Conservation (phyloP, 495 filamentous ascomycete species). For the Penicillium lagena region DNA sequence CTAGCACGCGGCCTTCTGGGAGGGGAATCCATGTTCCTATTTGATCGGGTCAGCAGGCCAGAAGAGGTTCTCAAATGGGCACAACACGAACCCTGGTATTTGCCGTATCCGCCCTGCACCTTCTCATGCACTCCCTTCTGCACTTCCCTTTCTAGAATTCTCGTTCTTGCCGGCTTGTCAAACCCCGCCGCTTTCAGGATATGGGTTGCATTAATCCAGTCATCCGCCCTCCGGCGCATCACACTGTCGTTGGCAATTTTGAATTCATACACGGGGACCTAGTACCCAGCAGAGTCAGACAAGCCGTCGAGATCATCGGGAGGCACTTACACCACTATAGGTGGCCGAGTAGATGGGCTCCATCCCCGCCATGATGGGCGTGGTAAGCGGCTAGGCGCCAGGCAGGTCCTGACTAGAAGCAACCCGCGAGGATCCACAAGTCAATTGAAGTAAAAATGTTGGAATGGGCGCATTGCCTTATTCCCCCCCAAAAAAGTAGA, state of each 20-base stretch:
- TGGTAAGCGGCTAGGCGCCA: constrained; percentile 16
- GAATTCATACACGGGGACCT: constrained; percentile 90
- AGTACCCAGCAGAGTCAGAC: background rate
- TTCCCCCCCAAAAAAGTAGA: background rate
- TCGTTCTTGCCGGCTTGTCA: constrained; percentile 86
- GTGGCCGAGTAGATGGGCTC: constrained; percentile 75
- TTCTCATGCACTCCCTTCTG: constrained; percentile 96
- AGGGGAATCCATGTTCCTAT: constrained; percentile 95
- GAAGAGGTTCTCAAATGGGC: background rate
- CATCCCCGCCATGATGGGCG: constrained; percentile 35
- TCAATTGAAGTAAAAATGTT: constrained; percentile 6
- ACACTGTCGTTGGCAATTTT: constrained; percentile 72
- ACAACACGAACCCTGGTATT: constrained; percentile 73
- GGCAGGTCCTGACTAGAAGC: constrained; percentile 14
- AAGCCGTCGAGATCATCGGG: background rate
- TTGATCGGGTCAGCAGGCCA: background rate
- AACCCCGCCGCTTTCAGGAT: constrained; percentile 82
- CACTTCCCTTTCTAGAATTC: constrained; percentile 93
- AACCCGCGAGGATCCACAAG: constrained; percentile 8
- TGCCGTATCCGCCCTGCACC: constrained; percentile 95
- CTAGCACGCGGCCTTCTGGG: constrained; percentile 69
- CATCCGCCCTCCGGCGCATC: constrained; percentile 83
- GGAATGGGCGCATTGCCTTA: constrained; percentile 12
- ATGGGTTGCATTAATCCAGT: constrained; percentile 95
- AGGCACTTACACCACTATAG: constrained; percentile 76